These are phyloP conservation scores for Macaranga tanarius DNA, from an alignment of 441 rosid species.

Conservation along the genomic window DNA sequence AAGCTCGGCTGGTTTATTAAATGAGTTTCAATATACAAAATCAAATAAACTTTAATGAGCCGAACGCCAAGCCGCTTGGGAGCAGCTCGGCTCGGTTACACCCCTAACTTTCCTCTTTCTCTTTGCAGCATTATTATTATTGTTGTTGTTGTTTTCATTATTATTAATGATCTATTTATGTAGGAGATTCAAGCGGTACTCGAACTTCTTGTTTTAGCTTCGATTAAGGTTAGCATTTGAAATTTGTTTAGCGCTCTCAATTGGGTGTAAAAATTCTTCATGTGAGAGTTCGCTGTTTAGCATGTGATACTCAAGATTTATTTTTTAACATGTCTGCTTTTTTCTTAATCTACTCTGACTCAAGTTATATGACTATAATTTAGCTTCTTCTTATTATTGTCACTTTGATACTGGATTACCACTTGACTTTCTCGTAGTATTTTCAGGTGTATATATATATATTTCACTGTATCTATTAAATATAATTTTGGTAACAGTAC, in stretches of 20 bases:
- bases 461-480: not conserved
- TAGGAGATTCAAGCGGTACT: no score
- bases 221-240: not conserved
- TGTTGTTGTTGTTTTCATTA: no score
- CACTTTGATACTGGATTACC: conserved; percentile 64
- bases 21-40: no score
- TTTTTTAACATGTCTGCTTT: not conserved
- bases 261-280: not conserved
- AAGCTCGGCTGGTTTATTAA: no score
- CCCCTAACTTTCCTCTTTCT: no score
- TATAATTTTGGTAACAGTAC: not conserved
- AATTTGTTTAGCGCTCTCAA: not conserved
- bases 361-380: conserved; percentile 9
- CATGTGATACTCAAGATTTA: not conserved
- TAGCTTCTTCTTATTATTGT: conserved; percentile 73
- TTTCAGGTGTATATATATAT: conserved; percentile 55
- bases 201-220: no score
- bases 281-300: not conserved
- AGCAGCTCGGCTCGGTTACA: no score
- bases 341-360: conserved; percentile 16
- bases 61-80: no score
- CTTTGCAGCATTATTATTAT: no score
- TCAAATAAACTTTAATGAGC: no score
- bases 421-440: conserved; percentile 70
- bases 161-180: no score